Evolutionary conservation across 805 yeast genomes (phyloP).

Genomic region (Millerozyma miso): DNA sequence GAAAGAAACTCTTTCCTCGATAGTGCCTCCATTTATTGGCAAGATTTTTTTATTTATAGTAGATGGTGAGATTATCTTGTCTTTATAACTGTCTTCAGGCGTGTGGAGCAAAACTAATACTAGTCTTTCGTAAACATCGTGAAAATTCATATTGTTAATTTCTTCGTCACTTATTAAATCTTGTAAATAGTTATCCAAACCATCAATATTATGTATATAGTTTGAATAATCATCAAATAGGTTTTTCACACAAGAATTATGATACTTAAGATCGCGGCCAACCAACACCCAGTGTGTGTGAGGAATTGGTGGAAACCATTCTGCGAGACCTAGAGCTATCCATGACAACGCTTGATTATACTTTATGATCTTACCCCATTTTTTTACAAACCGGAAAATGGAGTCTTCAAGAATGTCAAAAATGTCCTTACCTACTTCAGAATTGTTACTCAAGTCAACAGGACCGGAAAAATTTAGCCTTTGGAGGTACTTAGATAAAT

Average conservation of each 20-base stretch:
- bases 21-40: conserved; percentile 57
- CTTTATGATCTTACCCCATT: conserved; percentile 75
- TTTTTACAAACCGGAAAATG: conserved; percentile 57
- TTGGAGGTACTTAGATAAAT: conserved; percentile 58
- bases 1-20: conserved; percentile 63
- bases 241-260: conserved; percentile 26
- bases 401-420: conserved; percentile 56
- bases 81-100: conserved; percentile 44
- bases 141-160: conserved; percentile 44
- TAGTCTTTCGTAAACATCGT: conserved; percentile 70
- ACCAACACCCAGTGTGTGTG: conserved; percentile 51
- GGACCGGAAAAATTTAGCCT: conserved; percentile 30
- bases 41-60: conserved; percentile 34
- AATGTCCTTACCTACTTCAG: conserved; percentile 48
- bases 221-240: conserved; percentile 35
- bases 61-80: neutral
- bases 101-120: conserved; percentile 72
- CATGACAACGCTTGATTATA: conserved; percentile 83
- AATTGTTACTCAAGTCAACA: conserved; percentile 13
- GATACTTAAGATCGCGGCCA: conserved; percentile 44
- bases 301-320: conserved; percentile 74
- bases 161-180: conserved; percentile 25
- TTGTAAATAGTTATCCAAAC: conserved; percentile 18
- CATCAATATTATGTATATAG: conserved; percentile 30
- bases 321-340: conserved; percentile 85